Conservation (phyloP, 257 asterid genomes). For the Lantana camara region DNA sequence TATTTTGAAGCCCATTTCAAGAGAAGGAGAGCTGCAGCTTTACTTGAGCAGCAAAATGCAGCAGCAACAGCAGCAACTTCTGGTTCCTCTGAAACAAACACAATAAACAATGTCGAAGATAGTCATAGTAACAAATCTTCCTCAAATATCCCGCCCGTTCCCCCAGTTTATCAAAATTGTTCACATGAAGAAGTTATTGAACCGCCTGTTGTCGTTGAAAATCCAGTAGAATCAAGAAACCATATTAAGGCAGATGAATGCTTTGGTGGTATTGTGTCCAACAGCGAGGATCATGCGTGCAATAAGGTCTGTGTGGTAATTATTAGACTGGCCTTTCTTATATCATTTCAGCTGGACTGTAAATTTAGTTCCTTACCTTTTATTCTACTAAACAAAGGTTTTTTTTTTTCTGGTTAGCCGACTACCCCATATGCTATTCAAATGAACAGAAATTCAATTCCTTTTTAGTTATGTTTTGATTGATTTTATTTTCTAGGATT, state of each 20-base stretch:
- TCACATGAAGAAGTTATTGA: slow-evolving; percentile 23
- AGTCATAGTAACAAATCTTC: slow-evolving; percentile 17
- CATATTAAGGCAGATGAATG: slow-evolving; percentile 27
- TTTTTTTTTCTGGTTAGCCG: too few species aligned
- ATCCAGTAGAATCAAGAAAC: slow-evolving; percentile 26
- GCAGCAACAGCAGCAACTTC: slow-evolving; percentile 36
- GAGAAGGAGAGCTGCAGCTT: slow-evolving; percentile 66
- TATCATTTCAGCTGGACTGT: background rate
- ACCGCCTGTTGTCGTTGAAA: slow-evolving; percentile 32
- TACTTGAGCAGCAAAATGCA: slow-evolving; percentile 57
- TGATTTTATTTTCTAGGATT: too few species aligned
- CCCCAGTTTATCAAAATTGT: slow-evolving; percentile 24
- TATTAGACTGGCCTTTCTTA: slow-evolving; percentile 2
- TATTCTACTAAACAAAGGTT: too few species aligned
- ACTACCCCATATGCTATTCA: too few species aligned
- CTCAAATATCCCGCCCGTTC: slow-evolving; percentile 2
- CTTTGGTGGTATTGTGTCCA: slow-evolving; percentile 22
- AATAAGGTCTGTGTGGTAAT: slow-evolving; percentile 35
- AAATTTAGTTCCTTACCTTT: too few species aligned
- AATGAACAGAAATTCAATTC: too few species aligned
- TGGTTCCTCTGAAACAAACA: slow-evolving; percentile 23
- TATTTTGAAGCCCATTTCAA: slow-evolving; percentile 87
- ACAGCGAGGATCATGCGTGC: slow-evolving; percentile 23
- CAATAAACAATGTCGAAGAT: slow-evolving; percentile 18
- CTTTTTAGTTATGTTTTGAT: too few species aligned